phyloP scores from a whole-genome alignment of 352 stramenopile genomes.

The Phytophthora foliorum region DNA sequence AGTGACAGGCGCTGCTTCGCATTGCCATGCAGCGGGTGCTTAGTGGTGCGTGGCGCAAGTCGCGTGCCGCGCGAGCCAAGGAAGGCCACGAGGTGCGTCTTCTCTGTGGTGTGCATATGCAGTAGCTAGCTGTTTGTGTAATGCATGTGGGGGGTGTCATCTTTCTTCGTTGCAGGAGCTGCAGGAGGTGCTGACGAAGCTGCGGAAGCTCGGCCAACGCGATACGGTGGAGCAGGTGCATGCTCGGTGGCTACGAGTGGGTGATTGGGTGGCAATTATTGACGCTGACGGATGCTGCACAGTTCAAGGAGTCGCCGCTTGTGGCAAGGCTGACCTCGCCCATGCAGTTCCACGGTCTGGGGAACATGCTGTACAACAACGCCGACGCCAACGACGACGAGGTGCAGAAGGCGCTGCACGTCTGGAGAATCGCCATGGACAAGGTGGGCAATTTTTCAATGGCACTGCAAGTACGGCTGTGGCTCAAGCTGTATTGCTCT shows the following conservation, averaged over 20 bases:
- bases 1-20: background rate
- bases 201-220: conserved; percentile 64
- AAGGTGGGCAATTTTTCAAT: conserved; percentile 42
- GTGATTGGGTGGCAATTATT: background rate
- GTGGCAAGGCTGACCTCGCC: conserved; percentile 63
- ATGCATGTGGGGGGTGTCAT: background rate
- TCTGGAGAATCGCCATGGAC: conserved; percentile 88
- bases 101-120: background rate
- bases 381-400: conserved; percentile 63
- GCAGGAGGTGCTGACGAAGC: conserved; percentile 61
- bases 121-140: background rate
- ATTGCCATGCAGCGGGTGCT: conserved; percentile 33
- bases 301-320: conserved; percentile 79
- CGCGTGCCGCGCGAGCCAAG: conserved; percentile 45
- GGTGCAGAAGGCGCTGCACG: conserved; percentile 76
- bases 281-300: background rate
- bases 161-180: conserved; percentile 46
- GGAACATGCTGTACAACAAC: conserved; percentile 90
- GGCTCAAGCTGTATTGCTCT: background rate
- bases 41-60: conserved; percentile 51
- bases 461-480: background rate
- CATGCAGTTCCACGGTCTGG: conserved; percentile 75
- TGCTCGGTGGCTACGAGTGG: background rate
- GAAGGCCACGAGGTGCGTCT: conserved; percentile 53
- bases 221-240: conserved; percentile 66